A percentile compares a stretch with the other conserved stretches of the same genome.
Evolutionary conservation across 192 early-diverging fungal genomes (phyloP).

Genomic region (Backusella tarrabulga): DNA sequence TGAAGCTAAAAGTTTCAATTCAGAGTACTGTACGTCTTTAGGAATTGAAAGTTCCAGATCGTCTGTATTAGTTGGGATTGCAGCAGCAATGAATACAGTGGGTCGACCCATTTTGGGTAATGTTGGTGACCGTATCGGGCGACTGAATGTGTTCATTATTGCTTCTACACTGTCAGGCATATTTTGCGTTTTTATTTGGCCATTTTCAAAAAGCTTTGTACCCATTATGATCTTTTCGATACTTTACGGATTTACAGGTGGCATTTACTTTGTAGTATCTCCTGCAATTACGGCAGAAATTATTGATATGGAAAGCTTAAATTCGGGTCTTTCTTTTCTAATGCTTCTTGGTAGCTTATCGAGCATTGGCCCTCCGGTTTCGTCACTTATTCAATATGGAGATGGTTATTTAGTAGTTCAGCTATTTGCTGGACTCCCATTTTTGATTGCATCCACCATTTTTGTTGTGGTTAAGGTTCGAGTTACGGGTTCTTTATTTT

Average conservation of each 20-base stretch:
- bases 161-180: conserved; percentile 15
- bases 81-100: conserved; percentile 18
- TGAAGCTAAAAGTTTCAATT: too few relatives aligned
- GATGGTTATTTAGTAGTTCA: conserved; percentile 16
- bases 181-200: conserved; percentile 22
- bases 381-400: conserved; percentile 10
- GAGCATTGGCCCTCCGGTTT: conserved; percentile 14
- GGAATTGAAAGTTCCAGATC: conserved; percentile 13
- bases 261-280: conserved; percentile 22
- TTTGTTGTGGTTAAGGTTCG: conserved; percentile 15
- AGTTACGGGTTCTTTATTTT: conserved; percentile 12
- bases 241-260: conserved; percentile 21
- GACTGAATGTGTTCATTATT: conserved; percentile 24
- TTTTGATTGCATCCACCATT: conserved; percentile 10
- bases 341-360: conserved; percentile 3
- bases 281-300: conserved; percentile 29
- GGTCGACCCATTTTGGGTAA: conserved; percentile 15
- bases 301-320: conserved; percentile 12
- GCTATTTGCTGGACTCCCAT: conserved; percentile 18
- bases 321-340: conserved; percentile 18
- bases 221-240: conserved; percentile 22
- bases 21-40: conserved; percentile 19
- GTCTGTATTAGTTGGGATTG: conserved; percentile 10
- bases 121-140: conserved; percentile 26
- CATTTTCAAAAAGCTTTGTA: conserved; percentile 13